Conservation (phyloP, 1,139 yeast genomes). For the Keqinozyma sinolaborantium region DNA sequence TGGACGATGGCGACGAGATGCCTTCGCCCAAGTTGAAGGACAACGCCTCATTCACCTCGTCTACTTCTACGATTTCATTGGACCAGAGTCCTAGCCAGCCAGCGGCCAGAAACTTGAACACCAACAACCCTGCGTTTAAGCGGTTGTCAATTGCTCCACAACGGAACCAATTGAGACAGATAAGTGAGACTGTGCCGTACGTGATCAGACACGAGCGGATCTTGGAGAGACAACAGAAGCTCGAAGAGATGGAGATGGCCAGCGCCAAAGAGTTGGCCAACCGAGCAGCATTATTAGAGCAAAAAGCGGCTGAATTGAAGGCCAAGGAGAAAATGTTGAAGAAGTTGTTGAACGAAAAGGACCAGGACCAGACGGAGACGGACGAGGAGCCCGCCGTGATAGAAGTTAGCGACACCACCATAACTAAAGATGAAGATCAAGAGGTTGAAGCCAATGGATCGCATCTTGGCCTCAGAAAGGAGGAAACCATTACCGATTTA, state of each 20-base stretch:
- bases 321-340: slow-evolving; percentile 55
- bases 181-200: slow-evolving; percentile 79
- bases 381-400: neutral
- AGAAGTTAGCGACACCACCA: neutral
- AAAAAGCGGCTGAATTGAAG: slow-evolving; percentile 71
- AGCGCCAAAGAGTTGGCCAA: slow-evolving; percentile 69
- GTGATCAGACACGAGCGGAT: slow-evolving; percentile 74
- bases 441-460: slow-evolving; percentile 1
- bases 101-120: slow-evolving; percentile 23
- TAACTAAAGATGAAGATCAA: slow-evolving; percentile 1
- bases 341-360: slow-evolving; percentile 18
- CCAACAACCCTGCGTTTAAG: slow-evolving; percentile 47
- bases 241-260: slow-evolving; percentile 75
- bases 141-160: slow-evolving; percentile 59
- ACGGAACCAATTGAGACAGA: slow-evolving; percentile 66
- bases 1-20: slow-evolving; percentile 27
- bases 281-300: slow-evolving; percentile 73
- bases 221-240: slow-evolving; percentile 69
- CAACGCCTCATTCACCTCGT: slow-evolving; percentile 26
- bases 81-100: slow-evolving; percentile 9
- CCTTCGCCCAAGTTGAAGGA: slow-evolving; percentile 31
- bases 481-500: slow-evolving; percentile 52
- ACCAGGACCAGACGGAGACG: neutral
- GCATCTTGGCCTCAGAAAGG: slow-evolving; percentile 23
- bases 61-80: slow-evolving; percentile 28